phyloP scores from a whole-genome alignment of 345 rosid species.

The Eutrema yunnanense region DNA sequence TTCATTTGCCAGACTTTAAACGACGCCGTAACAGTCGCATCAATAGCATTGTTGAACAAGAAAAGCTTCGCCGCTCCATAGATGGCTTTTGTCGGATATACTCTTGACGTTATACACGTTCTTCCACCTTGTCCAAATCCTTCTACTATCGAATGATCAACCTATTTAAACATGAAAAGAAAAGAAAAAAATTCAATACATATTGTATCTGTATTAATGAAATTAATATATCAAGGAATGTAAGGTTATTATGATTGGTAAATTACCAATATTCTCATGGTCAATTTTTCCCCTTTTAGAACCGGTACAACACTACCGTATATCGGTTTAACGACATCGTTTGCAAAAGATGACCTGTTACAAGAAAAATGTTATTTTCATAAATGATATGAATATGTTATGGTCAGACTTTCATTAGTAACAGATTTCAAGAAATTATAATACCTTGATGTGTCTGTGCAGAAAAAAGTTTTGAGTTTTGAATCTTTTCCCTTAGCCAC shows the following conservation, averaged over 20 bases:
- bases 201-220: background rate
- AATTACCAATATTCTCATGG: constrained; percentile 67
- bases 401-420: background rate
- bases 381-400: background rate
- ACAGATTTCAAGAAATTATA: background rate
- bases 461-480: constrained; percentile 60
- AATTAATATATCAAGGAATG: background rate
- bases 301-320: constrained; percentile 69
- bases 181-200: background rate
- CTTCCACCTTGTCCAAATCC: constrained; percentile 86
- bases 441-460: constrained; percentile 72
- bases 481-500: constrained; percentile 53
- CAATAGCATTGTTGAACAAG: constrained; percentile 83
- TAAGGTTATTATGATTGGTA: background rate
- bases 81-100: constrained; percentile 87
- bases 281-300: constrained; percentile 53
- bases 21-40: constrained; percentile 58
- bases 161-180: constrained; percentile 28
- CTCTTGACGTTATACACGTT: constrained; percentile 68
- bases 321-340: constrained; percentile 48
- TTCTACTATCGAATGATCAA: constrained; percentile 93
- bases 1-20: constrained; percentile 75
- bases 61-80: constrained; percentile 67
- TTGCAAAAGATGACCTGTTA: constrained; percentile 67
- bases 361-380: background rate